Conservation (phyloP, 768 basidiomycete species). For the Auriculariales sp. region DNA sequence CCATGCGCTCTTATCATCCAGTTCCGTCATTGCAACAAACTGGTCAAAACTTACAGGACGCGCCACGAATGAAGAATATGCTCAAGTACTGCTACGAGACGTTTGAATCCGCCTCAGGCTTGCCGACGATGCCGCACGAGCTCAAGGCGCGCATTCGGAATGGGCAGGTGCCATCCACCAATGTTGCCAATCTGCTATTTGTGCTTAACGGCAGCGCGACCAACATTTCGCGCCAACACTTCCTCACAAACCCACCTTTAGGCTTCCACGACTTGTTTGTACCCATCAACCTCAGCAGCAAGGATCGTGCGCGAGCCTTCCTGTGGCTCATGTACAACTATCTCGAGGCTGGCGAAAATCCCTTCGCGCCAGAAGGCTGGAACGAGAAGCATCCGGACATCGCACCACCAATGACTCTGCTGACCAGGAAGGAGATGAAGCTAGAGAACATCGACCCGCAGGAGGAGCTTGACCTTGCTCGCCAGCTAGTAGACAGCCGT, state of each 20-base stretch:
- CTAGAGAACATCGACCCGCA: constrained; percentile 65
- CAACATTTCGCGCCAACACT: constrained; percentile 55
- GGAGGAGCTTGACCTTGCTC: constrained; percentile 70
- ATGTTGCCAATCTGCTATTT: constrained; percentile 61
- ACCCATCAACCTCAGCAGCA: constrained; percentile 56
- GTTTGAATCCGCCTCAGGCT: constrained; percentile 31
- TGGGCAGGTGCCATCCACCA: constrained; percentile 57
- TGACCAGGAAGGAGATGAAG: constrained; percentile 31
- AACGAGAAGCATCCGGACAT: constrained; percentile 29
- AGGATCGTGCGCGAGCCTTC: constrained; percentile 62
- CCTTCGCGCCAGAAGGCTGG: constrained; percentile 52
- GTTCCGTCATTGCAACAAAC: constrained; percentile 58
- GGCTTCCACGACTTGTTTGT: constrained; percentile 72
- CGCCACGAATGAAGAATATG: constrained; percentile 63
- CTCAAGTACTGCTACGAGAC: constrained; percentile 46
- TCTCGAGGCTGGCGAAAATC: constrained; percentile 58
- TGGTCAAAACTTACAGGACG: constrained; percentile 59
- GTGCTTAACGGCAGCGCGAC: constrained; percentile 51
- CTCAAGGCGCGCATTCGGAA: constrained; percentile 35
- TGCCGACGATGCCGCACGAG: constrained; percentile 41
- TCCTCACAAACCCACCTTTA: constrained; percentile 27
- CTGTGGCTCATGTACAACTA: constrained; percentile 78
- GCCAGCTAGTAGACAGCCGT: constrained; percentile 54
- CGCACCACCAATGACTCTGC: background rate
- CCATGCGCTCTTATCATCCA: constrained; percentile 64